phyloP scores from a whole-genome alignment of 441 rosid genomes.

The Capsella rubella region DNA sequence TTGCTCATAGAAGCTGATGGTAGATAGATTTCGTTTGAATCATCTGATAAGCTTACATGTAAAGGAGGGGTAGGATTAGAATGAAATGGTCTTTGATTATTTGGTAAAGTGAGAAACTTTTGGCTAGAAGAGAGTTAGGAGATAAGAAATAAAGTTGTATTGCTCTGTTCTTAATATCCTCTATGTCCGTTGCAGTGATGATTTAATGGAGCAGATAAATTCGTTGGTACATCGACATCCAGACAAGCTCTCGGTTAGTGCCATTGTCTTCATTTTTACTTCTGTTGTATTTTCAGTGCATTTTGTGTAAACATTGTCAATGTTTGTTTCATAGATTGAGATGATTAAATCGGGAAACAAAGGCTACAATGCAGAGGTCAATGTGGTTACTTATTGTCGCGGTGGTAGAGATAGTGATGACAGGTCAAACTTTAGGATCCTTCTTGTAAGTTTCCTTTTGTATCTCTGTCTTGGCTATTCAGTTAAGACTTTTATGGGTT shows the following conservation, averaged over 20 bases:
- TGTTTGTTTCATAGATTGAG: conserved; percentile 59
- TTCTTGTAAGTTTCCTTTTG: conserved; percentile 73
- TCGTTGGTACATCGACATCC: conserved; percentile 88
- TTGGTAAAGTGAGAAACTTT: neutral
- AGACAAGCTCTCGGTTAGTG: conserved; percentile 77
- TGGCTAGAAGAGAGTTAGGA: neutral
- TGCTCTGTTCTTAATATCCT: neutral
- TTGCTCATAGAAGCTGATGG: neutral
- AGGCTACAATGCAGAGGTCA: conserved; percentile 78
- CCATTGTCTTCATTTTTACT: neutral
- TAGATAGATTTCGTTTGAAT: neutral
- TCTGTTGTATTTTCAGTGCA: neutral
- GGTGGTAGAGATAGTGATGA: conserved; percentile 56
- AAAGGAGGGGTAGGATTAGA: neutral
- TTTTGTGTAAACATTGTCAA: neutral
- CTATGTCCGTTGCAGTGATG: conserved; percentile 56
- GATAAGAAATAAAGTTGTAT: neutral
- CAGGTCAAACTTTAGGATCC: conserved; percentile 83
- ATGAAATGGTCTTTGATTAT: neutral
- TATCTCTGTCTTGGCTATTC: neutral
- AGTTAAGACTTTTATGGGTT: neutral
- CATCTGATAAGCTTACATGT: neutral
- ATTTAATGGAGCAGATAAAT: conserved; percentile 76
- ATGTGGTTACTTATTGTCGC: conserved; percentile 74
- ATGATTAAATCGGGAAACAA: conserved; percentile 64